Base-by-base conservation (phyloP, 2,329 filamentous ascomycete species). In the Fusarium gaditjirri region DNA sequence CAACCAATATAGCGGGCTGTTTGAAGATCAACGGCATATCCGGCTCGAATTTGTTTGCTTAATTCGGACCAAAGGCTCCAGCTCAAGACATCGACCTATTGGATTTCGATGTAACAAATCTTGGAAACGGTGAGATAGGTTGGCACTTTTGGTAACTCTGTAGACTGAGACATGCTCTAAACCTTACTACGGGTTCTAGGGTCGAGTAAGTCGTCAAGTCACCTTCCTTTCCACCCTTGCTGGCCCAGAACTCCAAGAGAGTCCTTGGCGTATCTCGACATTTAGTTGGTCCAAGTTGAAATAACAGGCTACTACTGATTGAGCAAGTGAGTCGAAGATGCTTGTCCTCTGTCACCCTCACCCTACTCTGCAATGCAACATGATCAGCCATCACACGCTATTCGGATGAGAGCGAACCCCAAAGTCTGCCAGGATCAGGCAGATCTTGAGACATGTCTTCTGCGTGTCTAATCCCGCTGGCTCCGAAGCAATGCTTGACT, bases 281-380 rank as follows among this genome's bases (percentile, higher is more conserved):
- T 13, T 29, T 17, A 29, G 39, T 47, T 44, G 57, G 57, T 29
- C 25, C 35, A 52, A 23, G 29, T 38, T 29, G 41, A 33, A n/a
- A 23, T 50, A 27, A 38, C 47, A 46, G 44, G 14, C 65, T 65
- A 70, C 63, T 21, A 64, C 65, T 64, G 35, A 68, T 68, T 46
- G 33, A 44, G 58, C 36, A 53, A 61, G 38, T 44, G 44, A 55
- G 31, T 21, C 44, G 17, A 60, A 39, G 38, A 57, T 35, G 55
- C 49, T 36, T 41, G 46, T 42, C 53, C 41, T 52, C 31, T 33
- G 33, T 50, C 50, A 38, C 41, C 39, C 49, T 63, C 50, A 63
- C 65, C 58, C 65, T 69, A 57, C 25, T 47, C 54, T 69, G 49
- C 39, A 68, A 57, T 69, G 64, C 65, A 68, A 43, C 47, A 50